Conservation (phyloP, 352 stramenopile genomes). For the Globisporangium apiculatum region DNA sequence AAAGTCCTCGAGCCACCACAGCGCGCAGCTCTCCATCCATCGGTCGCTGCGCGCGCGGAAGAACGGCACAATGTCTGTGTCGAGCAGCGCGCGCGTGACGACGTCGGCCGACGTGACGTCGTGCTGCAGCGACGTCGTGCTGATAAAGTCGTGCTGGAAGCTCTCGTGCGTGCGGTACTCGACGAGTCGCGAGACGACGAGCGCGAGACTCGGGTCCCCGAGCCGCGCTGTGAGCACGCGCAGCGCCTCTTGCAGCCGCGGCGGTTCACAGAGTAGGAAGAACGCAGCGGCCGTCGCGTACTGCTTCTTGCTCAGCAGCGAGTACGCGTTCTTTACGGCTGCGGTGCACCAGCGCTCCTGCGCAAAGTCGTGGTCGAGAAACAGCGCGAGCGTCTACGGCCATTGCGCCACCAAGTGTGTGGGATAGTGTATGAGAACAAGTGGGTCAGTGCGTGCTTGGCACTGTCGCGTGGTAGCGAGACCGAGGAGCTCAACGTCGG, state of each 20-base stretch:
- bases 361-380: constrained; percentile 77
- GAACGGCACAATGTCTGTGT: constrained; percentile 60
- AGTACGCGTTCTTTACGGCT: constrained; percentile 94
- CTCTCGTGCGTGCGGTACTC: constrained; percentile 57
- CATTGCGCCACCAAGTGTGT: no score
- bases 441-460: no score
- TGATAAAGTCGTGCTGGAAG: constrained; percentile 54
- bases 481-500: no score
- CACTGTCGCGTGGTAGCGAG: no score
- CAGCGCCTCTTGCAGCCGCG: constrained; percentile 89
- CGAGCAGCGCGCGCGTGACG: constrained; percentile 43
- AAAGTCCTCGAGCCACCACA: constrained; percentile 85
- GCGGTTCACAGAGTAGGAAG: constrained; percentile 91
- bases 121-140: constrained; percentile 18
- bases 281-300: constrained; percentile 88
- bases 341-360: constrained; percentile 79
- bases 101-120: constrained; percentile 55
- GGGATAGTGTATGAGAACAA: no score
- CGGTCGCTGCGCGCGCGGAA: constrained; percentile 54
- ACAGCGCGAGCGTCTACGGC: constrained; percentile 54
- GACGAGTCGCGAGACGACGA: constrained; percentile 86
- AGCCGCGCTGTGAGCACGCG: constrained; percentile 86
- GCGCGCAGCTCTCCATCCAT: constrained; percentile 70
- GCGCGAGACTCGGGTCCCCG: constrained; percentile 82
- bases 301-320: constrained; percentile 90